These are phyloP conservation scores for Nelumbo lutea DNA, from an alignment of 164 flowering plant species.

Conservation along the genomic window DNA sequence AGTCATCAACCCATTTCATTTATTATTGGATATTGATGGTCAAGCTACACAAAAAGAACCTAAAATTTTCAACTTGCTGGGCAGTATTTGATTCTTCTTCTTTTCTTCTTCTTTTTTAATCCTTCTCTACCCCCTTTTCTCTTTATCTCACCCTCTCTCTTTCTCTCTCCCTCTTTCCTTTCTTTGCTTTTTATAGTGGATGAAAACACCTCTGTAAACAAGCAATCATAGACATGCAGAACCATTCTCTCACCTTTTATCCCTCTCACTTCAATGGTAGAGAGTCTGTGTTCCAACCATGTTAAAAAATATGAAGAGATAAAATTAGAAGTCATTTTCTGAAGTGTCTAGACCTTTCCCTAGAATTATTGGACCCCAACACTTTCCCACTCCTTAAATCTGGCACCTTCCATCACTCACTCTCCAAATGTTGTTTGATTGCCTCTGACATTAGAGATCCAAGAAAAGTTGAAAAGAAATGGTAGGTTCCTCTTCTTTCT, in stretches of 20 bases:
- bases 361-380: constrained; percentile 17
- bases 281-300: background rate
- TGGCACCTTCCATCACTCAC: constrained; percentile 18
- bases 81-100: constrained; percentile 20
- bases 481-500: constrained; percentile 33
- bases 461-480: constrained; percentile 21
- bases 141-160: background rate
- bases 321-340: constrained; percentile 23
- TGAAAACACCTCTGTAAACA: constrained; percentile 7
- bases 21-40: constrained; percentile 14
- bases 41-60: constrained; percentile 16
- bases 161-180: no score
- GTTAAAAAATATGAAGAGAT: background rate
- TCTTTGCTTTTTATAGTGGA: no score
- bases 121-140: background rate
- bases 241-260: constrained; percentile 11
- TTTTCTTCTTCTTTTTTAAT: background rate
- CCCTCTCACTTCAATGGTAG: constrained; percentile 5
- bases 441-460: constrained; percentile 13
- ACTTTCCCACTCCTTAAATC: constrained; percentile 23
- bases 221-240: constrained; percentile 22
- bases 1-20: constrained; percentile 9
- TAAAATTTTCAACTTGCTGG: constrained; percentile 14
- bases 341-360: constrained; percentile 20
- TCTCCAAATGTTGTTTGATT: constrained; percentile 17